Evolutionary conservation across 805 yeast species (phyloP).

Genomic region (Kodamaea laetipori): DNA sequence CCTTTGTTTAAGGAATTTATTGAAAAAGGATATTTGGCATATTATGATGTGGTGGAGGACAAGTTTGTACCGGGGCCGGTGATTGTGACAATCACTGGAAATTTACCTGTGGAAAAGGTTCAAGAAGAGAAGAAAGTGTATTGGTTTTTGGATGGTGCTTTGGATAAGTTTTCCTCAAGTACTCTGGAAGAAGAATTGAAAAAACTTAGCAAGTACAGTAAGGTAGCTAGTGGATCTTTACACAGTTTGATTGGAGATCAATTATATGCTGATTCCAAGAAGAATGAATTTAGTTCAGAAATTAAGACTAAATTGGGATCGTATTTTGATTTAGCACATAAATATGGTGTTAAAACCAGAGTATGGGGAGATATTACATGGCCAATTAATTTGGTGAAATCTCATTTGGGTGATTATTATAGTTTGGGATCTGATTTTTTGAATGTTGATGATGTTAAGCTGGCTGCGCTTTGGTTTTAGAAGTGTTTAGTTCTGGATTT

Average conservation of each 20-base stretch:
- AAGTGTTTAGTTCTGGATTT: neutral
- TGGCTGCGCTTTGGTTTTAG: slow-evolving; percentile 26
- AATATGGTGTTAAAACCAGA: slow-evolving; percentile 53
- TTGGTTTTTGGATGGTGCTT: slow-evolving; percentile 57
- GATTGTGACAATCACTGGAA: slow-evolving; percentile 67
- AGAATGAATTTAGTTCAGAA: slow-evolving; percentile 32
- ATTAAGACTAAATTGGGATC: slow-evolving; percentile 32
- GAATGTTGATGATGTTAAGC: slow-evolving; percentile 61
- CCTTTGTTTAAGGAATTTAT: slow-evolving; percentile 50
- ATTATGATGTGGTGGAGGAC: slow-evolving; percentile 40
- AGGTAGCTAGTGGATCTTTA: slow-evolving; percentile 49
- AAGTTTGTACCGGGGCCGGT: slow-evolving; percentile 53
- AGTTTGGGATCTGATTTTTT: slow-evolving; percentile 56
- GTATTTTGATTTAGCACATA: slow-evolving; percentile 48
- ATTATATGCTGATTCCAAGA: slow-evolving; percentile 15
- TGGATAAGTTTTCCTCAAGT: slow-evolving; percentile 29
- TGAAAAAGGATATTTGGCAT: slow-evolving; percentile 51
- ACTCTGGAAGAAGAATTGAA: slow-evolving; percentile 26
- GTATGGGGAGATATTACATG: slow-evolving; percentile 74
- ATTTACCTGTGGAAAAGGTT: slow-evolving; percentile 50
- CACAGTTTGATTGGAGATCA: slow-evolving; percentile 28
- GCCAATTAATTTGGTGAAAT: slow-evolving; percentile 52
- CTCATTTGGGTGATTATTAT: slow-evolving; percentile 52
- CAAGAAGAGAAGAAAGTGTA: slow-evolving; percentile 29
- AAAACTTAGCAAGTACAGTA: slow-evolving; percentile 29